phyloP scores from a whole-genome alignment of 129 eudicot genomes.

The Cynara cardunculus region DNA sequence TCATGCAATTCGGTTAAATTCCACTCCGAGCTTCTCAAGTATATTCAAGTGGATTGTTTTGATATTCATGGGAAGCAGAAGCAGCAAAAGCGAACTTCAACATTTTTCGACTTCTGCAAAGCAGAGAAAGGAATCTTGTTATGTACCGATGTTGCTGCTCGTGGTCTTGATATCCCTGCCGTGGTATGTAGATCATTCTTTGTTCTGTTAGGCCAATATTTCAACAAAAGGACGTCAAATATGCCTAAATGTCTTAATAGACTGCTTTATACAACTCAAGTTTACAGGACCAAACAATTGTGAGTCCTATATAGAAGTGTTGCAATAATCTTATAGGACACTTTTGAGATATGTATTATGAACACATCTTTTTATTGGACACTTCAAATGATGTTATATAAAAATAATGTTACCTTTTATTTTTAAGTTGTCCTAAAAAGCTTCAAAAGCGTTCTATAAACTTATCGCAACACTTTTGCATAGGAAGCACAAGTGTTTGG shows the following conservation, averaged over 20 bases:
- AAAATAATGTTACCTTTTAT: too few species aligned
- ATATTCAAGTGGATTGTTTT: slow-evolving; percentile 54
- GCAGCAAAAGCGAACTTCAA: slow-evolving; percentile 73
- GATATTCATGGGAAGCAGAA: slow-evolving; percentile 90
- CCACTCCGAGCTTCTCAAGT: slow-evolving; percentile 70
- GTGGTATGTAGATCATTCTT: slow-evolving; percentile 49
- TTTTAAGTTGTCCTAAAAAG: too few species aligned
- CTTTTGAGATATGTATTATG: background rate
- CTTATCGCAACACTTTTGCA: background rate
- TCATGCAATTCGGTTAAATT: slow-evolving; percentile 82
- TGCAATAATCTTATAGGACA: background rate
- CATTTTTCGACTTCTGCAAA: slow-evolving; percentile 72
- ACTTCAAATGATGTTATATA: too few species aligned
- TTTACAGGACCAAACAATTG: background rate
- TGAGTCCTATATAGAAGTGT: background rate
- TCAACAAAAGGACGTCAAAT: background rate
- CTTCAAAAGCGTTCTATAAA: background rate
- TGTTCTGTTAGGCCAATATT: too few species aligned
- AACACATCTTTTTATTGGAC: background rate
- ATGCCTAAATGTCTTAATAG: background rate
- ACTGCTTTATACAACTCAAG: background rate
- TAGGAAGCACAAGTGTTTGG: background rate
- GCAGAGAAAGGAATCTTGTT: slow-evolving; percentile 81
- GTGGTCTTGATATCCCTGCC: slow-evolving; percentile 95
- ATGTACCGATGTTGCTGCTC: slow-evolving; percentile 96